Conservation (phyloP, 371 early-diverging fungal species). For the Chytridium lagenaria region DNA sequence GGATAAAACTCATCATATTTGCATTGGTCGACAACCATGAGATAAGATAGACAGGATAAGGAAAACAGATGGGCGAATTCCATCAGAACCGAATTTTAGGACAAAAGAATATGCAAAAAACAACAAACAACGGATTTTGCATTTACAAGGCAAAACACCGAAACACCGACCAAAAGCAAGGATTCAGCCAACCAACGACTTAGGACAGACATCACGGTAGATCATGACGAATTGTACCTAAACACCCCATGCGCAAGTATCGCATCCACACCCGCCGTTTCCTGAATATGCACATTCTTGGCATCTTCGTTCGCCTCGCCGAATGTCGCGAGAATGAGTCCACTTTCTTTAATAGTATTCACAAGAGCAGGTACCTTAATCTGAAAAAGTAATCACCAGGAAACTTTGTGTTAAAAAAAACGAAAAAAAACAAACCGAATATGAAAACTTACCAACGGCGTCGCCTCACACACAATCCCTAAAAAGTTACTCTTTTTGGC, state of each 20-base stretch:
- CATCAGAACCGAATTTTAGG: too few species aligned
- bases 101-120: too few species aligned
- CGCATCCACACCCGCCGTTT: conserved; percentile 85
- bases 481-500: conserved; percentile 77
- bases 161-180: not conserved
- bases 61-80: too few species aligned
- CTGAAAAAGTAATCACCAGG: conserved; percentile 46
- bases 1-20: too few species aligned
- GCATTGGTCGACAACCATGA: too few species aligned
- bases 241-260: conserved; percentile 65
- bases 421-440: too few species aligned
- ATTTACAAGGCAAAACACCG: too few species aligned
- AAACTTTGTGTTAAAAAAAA: too few species aligned
- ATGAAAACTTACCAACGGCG: conserved; percentile 73
- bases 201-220: not conserved
- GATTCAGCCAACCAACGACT: not conserved
- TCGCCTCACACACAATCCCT: conserved; percentile 87
- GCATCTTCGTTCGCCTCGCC: conserved; percentile 74
- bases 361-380: conserved; percentile 88
- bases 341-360: conserved; percentile 86
- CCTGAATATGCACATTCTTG: conserved; percentile 69
- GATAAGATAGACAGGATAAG: too few species aligned
- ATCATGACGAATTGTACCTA: conserved; percentile 40
- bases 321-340: conserved; percentile 85
- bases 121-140: too few species aligned